Percentiles rank a stretch among this genome's conserved stretches.
Evolutionary conservation across 208 protist species (phyloP).

Genomic region (Crithidia sp.): DNA sequence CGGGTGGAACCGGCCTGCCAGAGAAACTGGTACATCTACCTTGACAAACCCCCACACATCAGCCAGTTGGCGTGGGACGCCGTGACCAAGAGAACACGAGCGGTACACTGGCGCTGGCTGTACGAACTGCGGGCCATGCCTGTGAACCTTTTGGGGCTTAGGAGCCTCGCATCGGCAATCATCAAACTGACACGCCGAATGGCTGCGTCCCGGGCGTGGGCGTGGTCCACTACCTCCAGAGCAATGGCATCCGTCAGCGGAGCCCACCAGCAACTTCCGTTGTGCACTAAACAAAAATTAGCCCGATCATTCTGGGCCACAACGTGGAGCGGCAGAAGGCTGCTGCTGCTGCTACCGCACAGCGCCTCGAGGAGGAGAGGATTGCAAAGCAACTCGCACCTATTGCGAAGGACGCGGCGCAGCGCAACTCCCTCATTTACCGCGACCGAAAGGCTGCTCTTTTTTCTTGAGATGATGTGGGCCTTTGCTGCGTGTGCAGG

Average conservation of each 20-base stretch:
- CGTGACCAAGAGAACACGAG: not conserved
- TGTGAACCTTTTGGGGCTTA: not conserved
- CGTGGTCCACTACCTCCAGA: not conserved
- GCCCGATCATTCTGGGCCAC: not conserved
- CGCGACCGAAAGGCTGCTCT: not conserved
- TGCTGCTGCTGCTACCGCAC: no score
- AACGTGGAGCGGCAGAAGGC: not conserved
- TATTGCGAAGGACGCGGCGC: not conserved
- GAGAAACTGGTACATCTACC: not conserved
- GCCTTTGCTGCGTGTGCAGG: not conserved
- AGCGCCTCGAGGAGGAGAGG: not conserved
- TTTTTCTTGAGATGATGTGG: conserved; percentile 4
- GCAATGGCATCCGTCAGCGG: not conserved
- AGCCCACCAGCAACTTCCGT: not conserved
- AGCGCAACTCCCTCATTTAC: not conserved
- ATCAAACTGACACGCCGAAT: not conserved
- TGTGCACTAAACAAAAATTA: not conserved
- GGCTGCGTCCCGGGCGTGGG: not conserved
- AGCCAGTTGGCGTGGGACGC: not conserved
- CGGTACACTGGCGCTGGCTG: not conserved
- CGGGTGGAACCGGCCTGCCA: not conserved
- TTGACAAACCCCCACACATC: not conserved
- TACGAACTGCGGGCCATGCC: not conserved
- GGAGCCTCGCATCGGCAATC: not conserved
- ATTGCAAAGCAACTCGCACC: not conserved